phyloP scores from a whole-genome alignment of 139 green algal species.

The Chlamydomonas sp. region DNA sequence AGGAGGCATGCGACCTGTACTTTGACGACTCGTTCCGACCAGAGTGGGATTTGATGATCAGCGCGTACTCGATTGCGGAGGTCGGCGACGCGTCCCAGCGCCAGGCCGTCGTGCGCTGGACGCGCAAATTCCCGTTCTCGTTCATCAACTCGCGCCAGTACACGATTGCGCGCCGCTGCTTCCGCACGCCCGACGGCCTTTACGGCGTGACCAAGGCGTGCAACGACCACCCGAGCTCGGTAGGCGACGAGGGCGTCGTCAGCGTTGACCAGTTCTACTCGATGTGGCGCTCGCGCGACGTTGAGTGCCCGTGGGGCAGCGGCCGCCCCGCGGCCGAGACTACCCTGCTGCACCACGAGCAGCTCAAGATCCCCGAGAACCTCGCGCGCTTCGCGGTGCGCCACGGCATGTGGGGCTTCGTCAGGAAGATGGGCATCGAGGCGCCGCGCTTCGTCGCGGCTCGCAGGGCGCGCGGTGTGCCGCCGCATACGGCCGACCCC shows the following conservation, averaged over 20 bases:
- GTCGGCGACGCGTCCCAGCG: slow-evolving; percentile 46
- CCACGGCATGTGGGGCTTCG: slow-evolving; percentile 82
- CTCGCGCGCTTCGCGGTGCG: slow-evolving; percentile 53
- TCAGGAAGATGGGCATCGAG: slow-evolving; percentile 59
- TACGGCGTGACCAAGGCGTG: slow-evolving; percentile 69
- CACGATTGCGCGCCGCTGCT: slow-evolving; percentile 63
- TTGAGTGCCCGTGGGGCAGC: slow-evolving; percentile 57
- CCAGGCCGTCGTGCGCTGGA: slow-evolving; percentile 80
- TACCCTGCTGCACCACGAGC: slow-evolving; percentile 79
- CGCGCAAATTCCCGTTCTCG: slow-evolving; percentile 79
- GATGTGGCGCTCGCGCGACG: slow-evolving; percentile 56
- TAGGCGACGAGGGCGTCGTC: slow-evolving; percentile 20
- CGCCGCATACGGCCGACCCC: slow-evolving; percentile 11
- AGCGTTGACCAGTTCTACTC: slow-evolving; percentile 51
- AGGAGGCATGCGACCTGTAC: slow-evolving; percentile 85
- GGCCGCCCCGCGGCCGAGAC: slow-evolving; percentile 63
- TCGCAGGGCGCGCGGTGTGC: neutral
- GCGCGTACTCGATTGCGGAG: slow-evolving; percentile 33
- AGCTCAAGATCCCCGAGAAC: slow-evolving; percentile 81
- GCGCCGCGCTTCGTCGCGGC: slow-evolving; percentile 50
- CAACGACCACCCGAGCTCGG: slow-evolving; percentile 28
- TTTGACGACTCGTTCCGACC: slow-evolving; percentile 65
- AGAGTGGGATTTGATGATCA: slow-evolving; percentile 50
- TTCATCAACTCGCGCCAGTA: slow-evolving; percentile 85
- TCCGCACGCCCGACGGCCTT: slow-evolving; percentile 37